A percentile compares a stretch with the other conserved stretches of the same genome.
These are phyloP conservation scores for Agrostemma githago DNA, from an alignment of 148 eudicot genomes.

Conservation along the genomic window DNA sequence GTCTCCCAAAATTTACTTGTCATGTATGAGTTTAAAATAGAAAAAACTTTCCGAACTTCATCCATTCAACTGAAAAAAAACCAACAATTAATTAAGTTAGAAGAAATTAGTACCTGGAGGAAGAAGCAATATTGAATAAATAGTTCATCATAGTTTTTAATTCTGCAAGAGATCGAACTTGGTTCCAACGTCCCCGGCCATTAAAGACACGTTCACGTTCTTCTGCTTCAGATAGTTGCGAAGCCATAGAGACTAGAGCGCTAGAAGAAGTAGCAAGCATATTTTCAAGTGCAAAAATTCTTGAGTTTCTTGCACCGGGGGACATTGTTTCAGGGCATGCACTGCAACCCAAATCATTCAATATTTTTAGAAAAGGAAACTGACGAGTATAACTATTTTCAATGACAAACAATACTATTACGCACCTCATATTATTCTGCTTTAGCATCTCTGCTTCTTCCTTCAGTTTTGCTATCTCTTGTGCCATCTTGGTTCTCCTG, in stretches of 20 bases:
- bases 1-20: not conserved
- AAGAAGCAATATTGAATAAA: conserved; percentile 74
- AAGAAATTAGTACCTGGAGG: conserved; percentile 57
- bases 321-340: conserved; percentile 67
- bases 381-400: not conserved
- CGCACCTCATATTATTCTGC: conserved; percentile 55
- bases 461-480: conserved; percentile 78
- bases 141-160: conserved; percentile 82
- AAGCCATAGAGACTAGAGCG: conserved; percentile 89
- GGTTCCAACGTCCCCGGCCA: conserved; percentile 97
- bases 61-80: not conserved
- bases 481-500: conserved; percentile 97
- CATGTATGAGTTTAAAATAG: not conserved
- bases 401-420: not conserved
- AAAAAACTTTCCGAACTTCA: not conserved
- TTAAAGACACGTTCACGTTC: conserved; percentile 85
- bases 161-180: conserved; percentile 82
- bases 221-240: conserved; percentile 96
- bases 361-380: not conserved
- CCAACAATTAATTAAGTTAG: not conserved
- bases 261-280: conserved; percentile 95
- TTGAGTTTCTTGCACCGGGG: conserved; percentile 96
- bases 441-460: conserved; percentile 70
- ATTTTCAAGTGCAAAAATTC: conserved; percentile 88
- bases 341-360: conserved; percentile 37